Base-by-base conservation (phyloP, 345 rosid genomes). In the Trapa bicornis region DNA sequence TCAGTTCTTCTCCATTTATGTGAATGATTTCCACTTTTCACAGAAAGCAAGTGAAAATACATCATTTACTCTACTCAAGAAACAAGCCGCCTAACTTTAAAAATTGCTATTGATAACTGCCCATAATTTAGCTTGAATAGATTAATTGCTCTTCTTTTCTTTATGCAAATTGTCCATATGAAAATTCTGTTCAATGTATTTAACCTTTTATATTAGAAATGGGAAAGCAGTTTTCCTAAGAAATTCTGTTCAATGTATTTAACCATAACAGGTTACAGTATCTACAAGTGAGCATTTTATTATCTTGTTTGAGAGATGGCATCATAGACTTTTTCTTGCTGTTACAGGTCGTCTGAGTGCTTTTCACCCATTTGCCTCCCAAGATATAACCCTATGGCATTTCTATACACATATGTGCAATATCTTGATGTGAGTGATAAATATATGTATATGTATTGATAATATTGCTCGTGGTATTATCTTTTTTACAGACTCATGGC, bases 301-400 rank as follows among this genome's bases (percentile, higher is more conserved):
- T 33, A 10, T 35, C 32, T 58, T 33, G 38, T 58, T 35, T 58
- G 11, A 5, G 61, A 57, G 35, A 36, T 14, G 39, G 1, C 37
- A 32, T 62, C 45, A 47, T 64, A 11, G 56, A 32, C 47, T 69
- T 32, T 37, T 62, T 14, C 3, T 65, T 53, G 67, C 36, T 65
- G 65, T 70, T 66, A 82, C 98, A 91, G 99, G 85, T 91, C 94
- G 50, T 91, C 99, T 64, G 99, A 95, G 74, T 89, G 91, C 64
- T 95, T 95, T 75, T 95, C 96, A 17, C 99, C 99, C 73, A 95
- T 91, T 78, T 95, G 99, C 83, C 79, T 95, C 61, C 99, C 98
- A 56, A 85, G 97, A 86, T 95, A 95, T 77, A 95, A 95, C 74
- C 88, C 99, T 61, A 81, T 81, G 85, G 93, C 98, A 35, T 95